Evolutionary conservation across 139 green algal genomes (phyloP).

Genomic region (Auxenochlorella pyrenoidosa): DNA sequence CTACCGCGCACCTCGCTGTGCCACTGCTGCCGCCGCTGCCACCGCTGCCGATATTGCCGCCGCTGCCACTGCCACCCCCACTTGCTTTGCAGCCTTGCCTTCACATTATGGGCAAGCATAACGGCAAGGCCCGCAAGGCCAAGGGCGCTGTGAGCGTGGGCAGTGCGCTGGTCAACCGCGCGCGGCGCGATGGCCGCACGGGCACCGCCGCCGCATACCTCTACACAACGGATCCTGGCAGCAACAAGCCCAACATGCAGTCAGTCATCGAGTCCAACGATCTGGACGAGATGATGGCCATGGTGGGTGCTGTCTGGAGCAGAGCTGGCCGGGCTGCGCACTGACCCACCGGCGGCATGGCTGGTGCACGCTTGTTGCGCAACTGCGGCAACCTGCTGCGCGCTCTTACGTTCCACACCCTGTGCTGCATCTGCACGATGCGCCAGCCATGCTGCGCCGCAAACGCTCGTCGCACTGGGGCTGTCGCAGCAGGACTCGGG

Average conservation of each 20-base stretch:
- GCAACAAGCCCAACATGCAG: slow-evolving; percentile 69
- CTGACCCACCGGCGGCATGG: too few species aligned
- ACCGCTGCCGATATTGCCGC: not conserved
- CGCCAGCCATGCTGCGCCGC: too few species aligned
- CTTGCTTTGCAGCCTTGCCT: not conserved
- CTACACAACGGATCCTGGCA: slow-evolving; percentile 75
- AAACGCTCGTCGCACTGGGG: too few species aligned
- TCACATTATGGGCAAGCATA: slow-evolving; percentile 86
- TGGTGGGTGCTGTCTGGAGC: slow-evolving; percentile 61
- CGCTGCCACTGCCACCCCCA: not conserved
- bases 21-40: too few species aligned
- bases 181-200: slow-evolving; percentile 55
- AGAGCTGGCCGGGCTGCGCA: too few species aligned
- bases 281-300: slow-evolving; percentile 93
- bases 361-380: too few species aligned
- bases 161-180: slow-evolving; percentile 60
- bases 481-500: too few species aligned
- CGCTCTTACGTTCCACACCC: too few species aligned
- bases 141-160: slow-evolving; percentile 68
- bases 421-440: too few species aligned
- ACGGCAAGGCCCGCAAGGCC: slow-evolving; percentile 78
- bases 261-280: slow-evolving; percentile 90
- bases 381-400: too few species aligned
- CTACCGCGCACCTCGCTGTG: too few species aligned
- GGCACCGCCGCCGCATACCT: slow-evolving; percentile 27